These are phyloP conservation scores for Globisporangium viniferum DNA, from an alignment of 352 stramenopile species.

Conservation along the genomic window DNA sequence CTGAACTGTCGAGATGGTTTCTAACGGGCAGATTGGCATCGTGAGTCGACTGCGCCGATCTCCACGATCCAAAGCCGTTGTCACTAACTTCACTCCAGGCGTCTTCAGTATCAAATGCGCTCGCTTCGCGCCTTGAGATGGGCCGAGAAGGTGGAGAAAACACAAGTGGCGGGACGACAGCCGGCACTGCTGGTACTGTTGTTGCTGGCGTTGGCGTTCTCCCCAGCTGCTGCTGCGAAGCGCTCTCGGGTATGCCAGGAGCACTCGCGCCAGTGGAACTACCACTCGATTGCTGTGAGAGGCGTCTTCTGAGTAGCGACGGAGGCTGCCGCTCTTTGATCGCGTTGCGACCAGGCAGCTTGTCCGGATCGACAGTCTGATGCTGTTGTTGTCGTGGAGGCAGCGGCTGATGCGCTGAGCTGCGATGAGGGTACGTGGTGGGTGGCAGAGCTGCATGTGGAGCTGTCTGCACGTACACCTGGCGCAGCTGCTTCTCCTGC, in stretches of 20 bases:
- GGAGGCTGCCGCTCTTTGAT: constrained; percentile 8
- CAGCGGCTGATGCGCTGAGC: constrained; percentile 10
- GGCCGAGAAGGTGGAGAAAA: constrained; percentile 3
- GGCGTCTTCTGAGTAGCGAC: constrained; percentile 23
- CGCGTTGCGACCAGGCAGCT: not conserved
- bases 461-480: constrained; percentile 23
- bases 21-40: not conserved
- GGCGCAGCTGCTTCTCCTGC: constrained; percentile 55
- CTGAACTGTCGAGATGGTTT: not conserved
- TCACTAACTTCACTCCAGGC: constrained; percentile 6
- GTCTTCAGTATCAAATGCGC: not conserved
- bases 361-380: not conserved
- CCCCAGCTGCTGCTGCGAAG: too few relatives aligned
- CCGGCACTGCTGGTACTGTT: not conserved
- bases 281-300: constrained; percentile 13
- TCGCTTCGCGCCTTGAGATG: not conserved
- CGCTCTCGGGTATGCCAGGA: not conserved
- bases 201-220: too few relatives aligned
- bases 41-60: not conserved
- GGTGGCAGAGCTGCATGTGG: not conserved
- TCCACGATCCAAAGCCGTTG: constrained; percentile 15
- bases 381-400: not conserved
- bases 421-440: not conserved
- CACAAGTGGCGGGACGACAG: not conserved
- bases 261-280: not conserved